These are phyloP conservation scores for Scheffersomyces lignosus DNA, from an alignment of 805 yeast genomes.

Conservation along the genomic window DNA sequence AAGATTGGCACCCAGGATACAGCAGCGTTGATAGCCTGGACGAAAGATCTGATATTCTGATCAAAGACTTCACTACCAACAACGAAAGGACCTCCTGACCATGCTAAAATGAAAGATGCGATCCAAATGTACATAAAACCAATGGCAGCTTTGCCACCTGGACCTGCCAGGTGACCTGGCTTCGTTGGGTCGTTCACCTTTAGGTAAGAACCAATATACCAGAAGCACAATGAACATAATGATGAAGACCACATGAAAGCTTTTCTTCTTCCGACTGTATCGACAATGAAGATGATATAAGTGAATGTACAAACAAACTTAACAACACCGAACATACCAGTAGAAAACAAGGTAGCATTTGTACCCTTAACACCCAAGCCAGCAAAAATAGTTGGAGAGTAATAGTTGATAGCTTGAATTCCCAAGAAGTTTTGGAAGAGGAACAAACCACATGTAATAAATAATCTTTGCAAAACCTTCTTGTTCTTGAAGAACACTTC, in stretches of 20 bases:
- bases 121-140: slow-evolving; percentile 44
- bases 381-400: slow-evolving; percentile 36
- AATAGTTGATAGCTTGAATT: slow-evolving; percentile 40
- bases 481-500: slow-evolving; percentile 29
- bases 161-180: slow-evolving; percentile 33
- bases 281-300: slow-evolving; percentile 36
- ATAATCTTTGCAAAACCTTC: slow-evolving; percentile 26
- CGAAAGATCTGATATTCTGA: slow-evolving; percentile 40
- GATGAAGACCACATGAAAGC: slow-evolving; percentile 37
- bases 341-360: slow-evolving; percentile 36
- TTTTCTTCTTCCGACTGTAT: slow-evolving; percentile 33
- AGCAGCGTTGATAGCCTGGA: slow-evolving; percentile 41
- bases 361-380: slow-evolving; percentile 39
- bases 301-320: slow-evolving; percentile 35
- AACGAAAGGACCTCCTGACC: slow-evolving; percentile 44
- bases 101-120: slow-evolving; percentile 39
- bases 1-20: slow-evolving; percentile 41
- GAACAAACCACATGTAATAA: slow-evolving; percentile 33
- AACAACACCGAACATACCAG: slow-evolving; percentile 42
- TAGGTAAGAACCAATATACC: slow-evolving; percentile 40
- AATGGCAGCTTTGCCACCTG: slow-evolving; percentile 40
- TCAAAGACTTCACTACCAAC: slow-evolving; percentile 41
- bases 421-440: slow-evolving; percentile 41
- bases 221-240: slow-evolving; percentile 35
- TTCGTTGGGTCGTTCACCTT: slow-evolving; percentile 34